Percentiles rank a stretch among this genome's conserved stretches.
Conservation (phyloP, 1,284 basidiomycete species). For the Trametes hirsuta region DNA sequence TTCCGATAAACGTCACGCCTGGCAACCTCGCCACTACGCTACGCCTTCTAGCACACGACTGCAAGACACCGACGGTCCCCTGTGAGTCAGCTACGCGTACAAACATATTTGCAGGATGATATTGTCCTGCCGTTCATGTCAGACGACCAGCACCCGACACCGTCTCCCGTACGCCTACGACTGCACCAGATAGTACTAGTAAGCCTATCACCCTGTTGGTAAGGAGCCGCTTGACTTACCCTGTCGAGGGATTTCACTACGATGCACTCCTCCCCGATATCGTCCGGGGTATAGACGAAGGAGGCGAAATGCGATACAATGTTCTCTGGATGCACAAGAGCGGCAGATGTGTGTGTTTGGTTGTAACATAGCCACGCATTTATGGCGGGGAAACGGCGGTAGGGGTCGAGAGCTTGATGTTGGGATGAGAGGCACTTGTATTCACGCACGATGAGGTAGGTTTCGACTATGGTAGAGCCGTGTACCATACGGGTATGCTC, state of each 20-base stretch:
- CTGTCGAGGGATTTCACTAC: background rate
- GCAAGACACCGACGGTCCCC: no score
- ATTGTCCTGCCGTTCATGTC: no score
- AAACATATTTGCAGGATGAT: no score
- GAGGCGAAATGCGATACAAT: background rate
- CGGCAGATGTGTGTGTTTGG: background rate
- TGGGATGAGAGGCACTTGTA: background rate
- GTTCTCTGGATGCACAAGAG: background rate
- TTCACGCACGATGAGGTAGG: background rate
- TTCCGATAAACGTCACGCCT: no score
- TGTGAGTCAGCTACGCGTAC: no score
- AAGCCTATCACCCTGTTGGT: no score
- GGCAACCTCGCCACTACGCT: no score
- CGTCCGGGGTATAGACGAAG: background rate
- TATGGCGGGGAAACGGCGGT: background rate
- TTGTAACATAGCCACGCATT: background rate
- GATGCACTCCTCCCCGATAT: background rate
- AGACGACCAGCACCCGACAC: no score
- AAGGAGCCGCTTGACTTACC: no score
- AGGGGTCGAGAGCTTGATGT: background rate
- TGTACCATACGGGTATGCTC: background rate
- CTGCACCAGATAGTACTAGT: no score
- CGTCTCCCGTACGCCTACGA: no score
- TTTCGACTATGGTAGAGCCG: background rate
- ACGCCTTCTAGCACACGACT: no score